phyloP scores from a whole-genome alignment of 768 basidiomycete genomes.

The Leucosporidium scottii region DNA sequence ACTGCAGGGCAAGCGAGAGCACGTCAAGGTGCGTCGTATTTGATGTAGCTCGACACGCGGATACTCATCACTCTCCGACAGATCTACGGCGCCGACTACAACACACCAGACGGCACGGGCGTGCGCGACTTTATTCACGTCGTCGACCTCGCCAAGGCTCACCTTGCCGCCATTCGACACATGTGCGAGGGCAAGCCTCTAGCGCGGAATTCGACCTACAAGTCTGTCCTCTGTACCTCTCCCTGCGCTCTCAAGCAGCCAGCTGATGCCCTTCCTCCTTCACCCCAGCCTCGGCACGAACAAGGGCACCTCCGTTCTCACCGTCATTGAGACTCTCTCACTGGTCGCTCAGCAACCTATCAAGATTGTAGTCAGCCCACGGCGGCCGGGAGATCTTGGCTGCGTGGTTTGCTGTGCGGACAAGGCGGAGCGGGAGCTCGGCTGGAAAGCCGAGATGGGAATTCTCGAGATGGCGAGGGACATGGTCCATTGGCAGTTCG shows the following conservation, averaged over 20 bases:
- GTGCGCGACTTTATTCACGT: constrained; percentile 15
- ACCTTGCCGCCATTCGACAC: constrained; percentile 1
- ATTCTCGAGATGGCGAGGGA: constrained; percentile 12
- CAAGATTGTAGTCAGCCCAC: constrained; percentile 6
- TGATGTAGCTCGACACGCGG: no score
- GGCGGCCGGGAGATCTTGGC: constrained; percentile 7
- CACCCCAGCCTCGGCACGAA: constrained; percentile 12
- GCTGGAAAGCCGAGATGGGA: constrained; percentile 11
- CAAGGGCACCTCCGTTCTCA: constrained; percentile 9
- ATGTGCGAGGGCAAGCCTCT: not conserved
- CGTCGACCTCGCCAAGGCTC: constrained; percentile 11
- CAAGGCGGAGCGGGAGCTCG: constrained; percentile 11
- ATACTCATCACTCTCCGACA: not conserved
- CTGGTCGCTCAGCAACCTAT: constrained; percentile 5
- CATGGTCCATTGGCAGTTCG: constrained; percentile 6
- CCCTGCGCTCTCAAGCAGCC: not conserved
- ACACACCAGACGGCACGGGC: constrained; percentile 8
- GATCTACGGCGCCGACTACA: constrained; percentile 6
- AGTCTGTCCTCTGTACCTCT: not conserved
- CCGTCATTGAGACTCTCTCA: constrained; percentile 11
- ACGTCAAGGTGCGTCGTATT: constrained; percentile 1
- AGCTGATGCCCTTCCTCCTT: not conserved
- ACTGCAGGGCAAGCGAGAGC: constrained; percentile 7
- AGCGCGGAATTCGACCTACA: not conserved
- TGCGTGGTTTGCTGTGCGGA: constrained; percentile 3